Percentiles rank a stretch among this genome's conserved stretches.
phyloP scores from a whole-genome alignment of 441 rosid species.

The Populus tomentosa region DNA sequence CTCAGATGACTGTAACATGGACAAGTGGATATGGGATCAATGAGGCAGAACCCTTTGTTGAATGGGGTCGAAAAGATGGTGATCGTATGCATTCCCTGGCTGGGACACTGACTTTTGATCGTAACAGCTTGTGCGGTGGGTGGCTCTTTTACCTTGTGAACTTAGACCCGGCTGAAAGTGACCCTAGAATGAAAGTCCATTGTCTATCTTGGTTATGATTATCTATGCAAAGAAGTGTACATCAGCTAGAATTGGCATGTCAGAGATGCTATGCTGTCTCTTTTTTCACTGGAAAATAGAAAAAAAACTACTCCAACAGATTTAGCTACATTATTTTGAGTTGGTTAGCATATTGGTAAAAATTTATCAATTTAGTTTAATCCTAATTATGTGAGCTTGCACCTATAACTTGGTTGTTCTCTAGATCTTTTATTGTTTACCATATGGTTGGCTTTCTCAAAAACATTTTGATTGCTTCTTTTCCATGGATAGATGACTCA shows the following conservation, averaged over 20 bases:
- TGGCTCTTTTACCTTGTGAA: conserved; percentile 8
- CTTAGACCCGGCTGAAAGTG: background rate
- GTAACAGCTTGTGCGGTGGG: conserved; percentile 70
- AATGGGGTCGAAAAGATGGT: conserved; percentile 64
- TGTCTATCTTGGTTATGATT: background rate
- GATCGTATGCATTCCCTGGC: conserved; percentile 51
- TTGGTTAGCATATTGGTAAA: background rate
- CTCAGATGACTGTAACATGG: conserved; percentile 90
- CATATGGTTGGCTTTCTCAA: background rate
- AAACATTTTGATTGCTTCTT: background rate
- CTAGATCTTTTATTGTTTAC: background rate
- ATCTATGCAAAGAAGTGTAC: background rate
- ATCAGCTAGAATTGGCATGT: background rate
- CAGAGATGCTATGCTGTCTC: background rate
- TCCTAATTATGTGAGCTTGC: background rate
- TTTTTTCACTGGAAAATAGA: background rate
- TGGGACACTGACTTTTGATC: conserved; percentile 66
- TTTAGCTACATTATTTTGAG: background rate
- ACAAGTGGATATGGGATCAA: conserved; percentile 74
- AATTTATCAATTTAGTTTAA: background rate
- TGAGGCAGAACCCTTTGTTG: conserved; percentile 69
- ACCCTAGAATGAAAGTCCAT: background rate
- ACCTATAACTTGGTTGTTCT: background rate
- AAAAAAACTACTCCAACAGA: background rate
- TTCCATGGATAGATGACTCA: background rate